Evolutionary conservation across 2,329 filamentous ascomycete species (phyloP).

Genomic region (Ophiognomonia clavigignenti-juglandacearum): DNA sequence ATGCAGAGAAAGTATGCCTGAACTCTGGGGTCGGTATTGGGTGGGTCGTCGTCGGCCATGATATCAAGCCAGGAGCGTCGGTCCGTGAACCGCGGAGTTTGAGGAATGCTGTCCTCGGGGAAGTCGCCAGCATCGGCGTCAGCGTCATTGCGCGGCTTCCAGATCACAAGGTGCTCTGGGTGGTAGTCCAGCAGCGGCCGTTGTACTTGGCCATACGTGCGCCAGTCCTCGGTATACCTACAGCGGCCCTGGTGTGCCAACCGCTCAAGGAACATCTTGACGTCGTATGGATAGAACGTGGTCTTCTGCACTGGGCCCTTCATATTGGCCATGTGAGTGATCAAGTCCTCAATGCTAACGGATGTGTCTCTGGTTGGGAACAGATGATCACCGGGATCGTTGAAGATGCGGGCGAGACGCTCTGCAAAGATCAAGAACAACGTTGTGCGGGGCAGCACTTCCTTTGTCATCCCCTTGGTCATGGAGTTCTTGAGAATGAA

Average conservation of each 20-base stretch:
- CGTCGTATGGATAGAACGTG: conserved; percentile 26
- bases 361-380: conserved; percentile 19
- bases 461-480: conserved; percentile 20
- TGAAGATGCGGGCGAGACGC: conserved; percentile 27
- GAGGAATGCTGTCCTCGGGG: conserved; percentile 1
- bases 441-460: conserved; percentile 20
- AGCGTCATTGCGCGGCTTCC: conserved; percentile 13
- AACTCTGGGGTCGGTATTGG: neutral
- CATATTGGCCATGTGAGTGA: conserved; percentile 23
- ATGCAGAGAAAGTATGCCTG: conserved; percentile 8
- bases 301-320: conserved; percentile 19
- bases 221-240: conserved; percentile 18
- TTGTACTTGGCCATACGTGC: conserved; percentile 22
- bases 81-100: conserved; percentile 9
- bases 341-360: conserved; percentile 23
- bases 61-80: conserved; percentile 8
- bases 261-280: conserved; percentile 25
- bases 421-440: conserved; percentile 28
- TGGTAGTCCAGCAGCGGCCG: conserved; percentile 23
- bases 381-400: conserved; percentile 23
- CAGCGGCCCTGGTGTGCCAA: conserved; percentile 23
- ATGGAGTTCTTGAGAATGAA: conserved; percentile 25
- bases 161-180: conserved; percentile 28
- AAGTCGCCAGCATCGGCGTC: neutral
- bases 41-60: neutral